Base-by-base conservation (phyloP, 1,284 basidiomycete genomes). In the Singerocomus rubriflavus region DNA sequence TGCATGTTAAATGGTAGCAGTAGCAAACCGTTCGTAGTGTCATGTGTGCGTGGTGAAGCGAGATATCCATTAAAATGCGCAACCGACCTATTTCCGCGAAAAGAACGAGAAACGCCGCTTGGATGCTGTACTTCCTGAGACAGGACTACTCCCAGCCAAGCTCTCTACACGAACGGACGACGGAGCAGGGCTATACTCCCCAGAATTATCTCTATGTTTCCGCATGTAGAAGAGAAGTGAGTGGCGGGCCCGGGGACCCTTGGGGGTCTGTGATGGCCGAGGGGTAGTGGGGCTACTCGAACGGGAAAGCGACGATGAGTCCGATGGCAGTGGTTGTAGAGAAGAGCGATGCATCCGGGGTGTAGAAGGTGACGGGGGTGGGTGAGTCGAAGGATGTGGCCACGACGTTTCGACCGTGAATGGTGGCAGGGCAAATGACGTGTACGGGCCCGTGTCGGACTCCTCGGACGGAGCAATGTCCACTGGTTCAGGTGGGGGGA, bases 181-280 rank as follows among this genome's bases (percentile, higher is more conserved):
- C 16, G 63, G 65, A 27, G 53, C 39, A 4, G 66, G 65, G 38
- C 63, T 65, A 40, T 51, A 48, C 1, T 66, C 63, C 31, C n/a
- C 57, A 11, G 50, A 50, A 34, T 32, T n/a, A 2, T 53, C 63
- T 37, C 50, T 56, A 34, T 50, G 52, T 51, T 65, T 65, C 46
- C 63, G 65, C 62, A 65, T 66, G 46, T 68, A 66, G 51, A 65
- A 69, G 32, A 65, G 51, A n/a, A 65, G 58, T 1, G 63, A 65
- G 26, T 61, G 61, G 6, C 62, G 59, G 9, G 53, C 26, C 33
- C 63, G 67, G 40, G 60, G 60, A 26, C 62, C 52, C n/a, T 58
- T 54, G 44, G 59, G 62, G 43, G 17, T 55, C 33, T 66, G 56
- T 25, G 66, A 65, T 26, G 63, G 51, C 38, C 57, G 59, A 47